Conservation (phyloP, 805 yeast species). For the Suhomyces prunicola region DNA sequence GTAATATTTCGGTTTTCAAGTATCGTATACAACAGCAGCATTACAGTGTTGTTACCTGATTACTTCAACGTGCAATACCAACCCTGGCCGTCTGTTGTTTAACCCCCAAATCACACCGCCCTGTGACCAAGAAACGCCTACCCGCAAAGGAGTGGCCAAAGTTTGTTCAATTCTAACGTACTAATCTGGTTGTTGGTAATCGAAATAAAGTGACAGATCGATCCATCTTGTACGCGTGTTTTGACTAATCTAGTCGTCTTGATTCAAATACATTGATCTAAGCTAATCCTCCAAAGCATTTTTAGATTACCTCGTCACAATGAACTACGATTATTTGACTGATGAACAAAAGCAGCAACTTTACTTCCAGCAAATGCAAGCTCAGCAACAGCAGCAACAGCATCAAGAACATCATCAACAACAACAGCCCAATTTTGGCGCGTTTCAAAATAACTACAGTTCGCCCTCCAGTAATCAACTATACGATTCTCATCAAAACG, state of each 20-base stretch:
- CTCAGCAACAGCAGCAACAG: constrained; percentile 13
- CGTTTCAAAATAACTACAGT: constrained; percentile 1
- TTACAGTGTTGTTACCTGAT: background rate
- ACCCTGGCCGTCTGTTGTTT: background rate
- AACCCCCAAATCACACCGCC: background rate
- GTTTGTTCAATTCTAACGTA: background rate
- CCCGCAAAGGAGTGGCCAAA: background rate
- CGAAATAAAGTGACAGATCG: background rate
- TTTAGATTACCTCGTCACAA: constrained; percentile 1
- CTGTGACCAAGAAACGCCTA: background rate
- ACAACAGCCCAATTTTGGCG: constrained; percentile 3
- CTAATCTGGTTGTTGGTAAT: background rate
- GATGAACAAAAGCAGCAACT: constrained; percentile 32
- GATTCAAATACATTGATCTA: background rate
- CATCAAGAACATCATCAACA: constrained; percentile 9
- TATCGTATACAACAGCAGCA: background rate
- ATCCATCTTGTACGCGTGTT: background rate
- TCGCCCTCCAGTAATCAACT: constrained; percentile 6
- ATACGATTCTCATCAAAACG: constrained; percentile 13
- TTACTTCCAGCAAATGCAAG: constrained; percentile 24
- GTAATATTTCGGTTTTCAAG: background rate
- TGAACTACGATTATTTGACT: constrained; percentile 29
- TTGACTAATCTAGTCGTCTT: background rate
- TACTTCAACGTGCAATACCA: background rate
- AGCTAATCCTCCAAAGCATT: background rate